A percentile compares a stretch with the other conserved stretches of the same genome.
These are phyloP conservation scores for Kwoniella sp. DNA, from an alignment of 768 basidiomycete species.

Conservation along the genomic window DNA sequence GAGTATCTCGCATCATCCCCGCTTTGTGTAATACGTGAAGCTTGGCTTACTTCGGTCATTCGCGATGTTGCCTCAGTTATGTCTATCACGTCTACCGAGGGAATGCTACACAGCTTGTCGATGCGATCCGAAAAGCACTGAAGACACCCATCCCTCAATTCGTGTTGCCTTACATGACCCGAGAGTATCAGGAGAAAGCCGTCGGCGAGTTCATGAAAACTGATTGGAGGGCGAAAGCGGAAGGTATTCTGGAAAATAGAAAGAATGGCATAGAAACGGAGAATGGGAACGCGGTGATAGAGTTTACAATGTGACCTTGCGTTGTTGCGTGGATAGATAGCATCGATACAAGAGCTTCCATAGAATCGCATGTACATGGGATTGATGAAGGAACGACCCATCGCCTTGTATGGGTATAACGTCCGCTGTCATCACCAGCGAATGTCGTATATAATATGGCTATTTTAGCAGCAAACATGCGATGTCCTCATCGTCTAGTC, in stretches of 20 bases:
- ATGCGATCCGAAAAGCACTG: slow-evolving; percentile 26
- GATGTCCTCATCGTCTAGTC: slow-evolving; percentile 25
- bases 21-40: background rate
- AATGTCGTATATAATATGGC: too few relatives aligned
- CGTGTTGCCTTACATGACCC: slow-evolving; percentile 12
- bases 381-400: too few relatives aligned
- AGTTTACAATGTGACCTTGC: slow-evolving; percentile 1
- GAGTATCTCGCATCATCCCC: background rate
- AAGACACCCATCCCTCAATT: slow-evolving; percentile 27
- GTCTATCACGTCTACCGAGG: slow-evolving; percentile 27
- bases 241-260: slow-evolving; percentile 19
- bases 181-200: slow-evolving; percentile 20
- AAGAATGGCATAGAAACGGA: slow-evolving; percentile 24
- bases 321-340: too few relatives aligned
- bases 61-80: slow-evolving; percentile 5
- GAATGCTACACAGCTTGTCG: slow-evolving; percentile 26
- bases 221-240: slow-evolving; percentile 25
- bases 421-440: too few relatives aligned
- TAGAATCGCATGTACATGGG: too few relatives aligned
- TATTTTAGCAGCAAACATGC: slow-evolving; percentile 1
- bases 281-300: slow-evolving; percentile 17
- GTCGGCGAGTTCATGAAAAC: slow-evolving; percentile 15
- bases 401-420: too few relatives aligned
- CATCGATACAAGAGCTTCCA: too few relatives aligned
- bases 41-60: background rate